Conservation (phyloP, 2,329 filamentous ascomycete species). For the Elsinoe australis region DNA sequence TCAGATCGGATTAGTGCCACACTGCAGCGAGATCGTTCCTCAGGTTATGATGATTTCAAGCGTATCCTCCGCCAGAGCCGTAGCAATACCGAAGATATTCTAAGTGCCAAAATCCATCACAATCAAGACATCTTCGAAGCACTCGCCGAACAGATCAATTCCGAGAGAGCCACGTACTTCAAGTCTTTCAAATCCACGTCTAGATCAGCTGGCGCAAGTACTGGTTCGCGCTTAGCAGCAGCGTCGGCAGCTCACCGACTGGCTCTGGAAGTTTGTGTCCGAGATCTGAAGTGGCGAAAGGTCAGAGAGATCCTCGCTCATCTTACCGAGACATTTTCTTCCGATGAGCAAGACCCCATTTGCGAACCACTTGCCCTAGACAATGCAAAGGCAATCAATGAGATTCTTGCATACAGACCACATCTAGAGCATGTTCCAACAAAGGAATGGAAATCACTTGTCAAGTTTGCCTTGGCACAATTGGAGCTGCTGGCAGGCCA, state of each 20-base stretch:
- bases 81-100: conserved; percentile 43
- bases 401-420: conserved; percentile 62
- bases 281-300: conserved; percentile 65
- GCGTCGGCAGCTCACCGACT: conserved; percentile 65
- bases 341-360: conserved; percentile 49
- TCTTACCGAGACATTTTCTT: conserved; percentile 65
- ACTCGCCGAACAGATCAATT: conserved; percentile 61
- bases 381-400: conserved; percentile 68
- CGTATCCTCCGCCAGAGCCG: conserved; percentile 50
- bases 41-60: conserved; percentile 49
- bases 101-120: conserved; percentile 68
- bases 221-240: conserved; percentile 54
- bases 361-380: conserved; percentile 64
- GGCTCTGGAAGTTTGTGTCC: conserved; percentile 60
- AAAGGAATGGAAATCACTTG: conserved; percentile 59
- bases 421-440: conserved; percentile 72
- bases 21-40: conserved; percentile 37
- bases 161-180: conserved; percentile 60
- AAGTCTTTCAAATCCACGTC: conserved; percentile 32
- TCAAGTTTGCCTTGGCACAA: conserved; percentile 54
- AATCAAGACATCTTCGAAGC: conserved; percentile 61
- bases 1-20: conserved; percentile 9
- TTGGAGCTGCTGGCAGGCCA: conserved; percentile 56
- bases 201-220: conserved; percentile 36
- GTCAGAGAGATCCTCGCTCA: conserved; percentile 73